These are phyloP conservation scores for Paramecium sexaurelia DNA, from an alignment of 73 alveolate genomes.

Conservation along the genomic window DNA sequence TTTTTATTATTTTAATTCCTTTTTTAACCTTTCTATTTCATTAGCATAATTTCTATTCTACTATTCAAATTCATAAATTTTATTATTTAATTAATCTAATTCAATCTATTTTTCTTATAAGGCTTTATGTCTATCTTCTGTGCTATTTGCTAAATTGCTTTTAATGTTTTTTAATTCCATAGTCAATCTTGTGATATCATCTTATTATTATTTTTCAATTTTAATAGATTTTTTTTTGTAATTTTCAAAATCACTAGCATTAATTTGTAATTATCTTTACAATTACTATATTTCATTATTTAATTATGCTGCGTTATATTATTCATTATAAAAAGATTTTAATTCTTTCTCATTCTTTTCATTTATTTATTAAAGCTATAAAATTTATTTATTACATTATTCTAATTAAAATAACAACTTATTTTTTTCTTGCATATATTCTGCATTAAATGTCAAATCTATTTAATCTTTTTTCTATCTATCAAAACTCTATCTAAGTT, in stretches of 20 bases:
- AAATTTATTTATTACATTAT: not conserved
- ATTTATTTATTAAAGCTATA: not conserved
- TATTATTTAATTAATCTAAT: not conserved
- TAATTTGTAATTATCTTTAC: not conserved
- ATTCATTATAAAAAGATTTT: not conserved
- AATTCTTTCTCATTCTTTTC: not conserved
- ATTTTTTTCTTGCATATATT: not conserved
- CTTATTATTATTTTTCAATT: not conserved
- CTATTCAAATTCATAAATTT: not conserved
- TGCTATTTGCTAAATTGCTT: not conserved
- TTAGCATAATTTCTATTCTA: not conserved
- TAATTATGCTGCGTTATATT: not conserved
- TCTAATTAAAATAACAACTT: not conserved
- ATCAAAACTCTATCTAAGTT: conserved; percentile 9
- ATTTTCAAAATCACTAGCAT: not conserved
- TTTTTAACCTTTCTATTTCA: conserved; percentile 2
- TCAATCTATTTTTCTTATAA: not conserved
- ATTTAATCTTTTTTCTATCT: not conserved
- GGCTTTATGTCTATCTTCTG: not conserved
- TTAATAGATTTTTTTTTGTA: not conserved
- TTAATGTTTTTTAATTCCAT: not conserved
- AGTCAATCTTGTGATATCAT: not conserved
- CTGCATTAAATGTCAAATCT: not conserved
- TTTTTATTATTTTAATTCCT: not conserved
- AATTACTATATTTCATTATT: not conserved